Evolutionary conservation across 2,329 filamentous ascomycete species (phyloP).

Genomic region (Aspergillus hortae): DNA sequence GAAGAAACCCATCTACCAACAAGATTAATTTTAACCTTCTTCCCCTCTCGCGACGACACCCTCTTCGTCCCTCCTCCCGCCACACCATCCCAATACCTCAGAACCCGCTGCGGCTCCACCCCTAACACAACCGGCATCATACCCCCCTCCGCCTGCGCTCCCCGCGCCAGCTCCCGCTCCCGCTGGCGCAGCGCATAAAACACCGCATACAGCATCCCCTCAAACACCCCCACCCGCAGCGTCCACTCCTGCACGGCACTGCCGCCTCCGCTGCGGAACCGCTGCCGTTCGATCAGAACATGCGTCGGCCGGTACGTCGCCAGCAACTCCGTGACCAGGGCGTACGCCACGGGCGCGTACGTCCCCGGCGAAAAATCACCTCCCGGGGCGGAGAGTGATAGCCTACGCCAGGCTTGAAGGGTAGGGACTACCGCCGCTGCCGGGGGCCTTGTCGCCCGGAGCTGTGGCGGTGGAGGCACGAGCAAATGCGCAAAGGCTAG

Average conservation of each 20-base stretch:
- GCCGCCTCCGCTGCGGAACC: conserved; percentile 61
- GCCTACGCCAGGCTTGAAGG: conserved; percentile 42
- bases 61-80: conserved; percentile 8
- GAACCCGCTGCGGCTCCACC: conserved; percentile 16
- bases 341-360: conserved; percentile 56
- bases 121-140: conserved; percentile 6
- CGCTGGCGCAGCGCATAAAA: conserved; percentile 52
- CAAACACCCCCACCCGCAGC: conserved; percentile 73
- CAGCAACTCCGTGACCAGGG: conserved; percentile 51
- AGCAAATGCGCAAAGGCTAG: conserved; percentile 67
- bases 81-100: conserved; percentile 43
- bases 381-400: conserved; percentile 29
- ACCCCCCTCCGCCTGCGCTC: neutral
- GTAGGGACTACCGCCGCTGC: conserved; percentile 8
- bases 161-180: neutral
- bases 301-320: conserved; percentile 57
- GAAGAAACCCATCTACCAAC: conserved; percentile 52
- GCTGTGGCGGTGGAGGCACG: conserved; percentile 17
- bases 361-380: conserved; percentile 49
- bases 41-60: conserved; percentile 30
- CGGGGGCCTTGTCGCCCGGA: too few relatives aligned
- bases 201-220: conserved; percentile 74
- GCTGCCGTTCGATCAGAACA: conserved; percentile 66
- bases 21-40: conserved; percentile 60
- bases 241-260: conserved; percentile 76